Evolutionary conservation across 805 yeast genomes (phyloP).

Genomic region (Wickerhamiella australiensis): DNA sequence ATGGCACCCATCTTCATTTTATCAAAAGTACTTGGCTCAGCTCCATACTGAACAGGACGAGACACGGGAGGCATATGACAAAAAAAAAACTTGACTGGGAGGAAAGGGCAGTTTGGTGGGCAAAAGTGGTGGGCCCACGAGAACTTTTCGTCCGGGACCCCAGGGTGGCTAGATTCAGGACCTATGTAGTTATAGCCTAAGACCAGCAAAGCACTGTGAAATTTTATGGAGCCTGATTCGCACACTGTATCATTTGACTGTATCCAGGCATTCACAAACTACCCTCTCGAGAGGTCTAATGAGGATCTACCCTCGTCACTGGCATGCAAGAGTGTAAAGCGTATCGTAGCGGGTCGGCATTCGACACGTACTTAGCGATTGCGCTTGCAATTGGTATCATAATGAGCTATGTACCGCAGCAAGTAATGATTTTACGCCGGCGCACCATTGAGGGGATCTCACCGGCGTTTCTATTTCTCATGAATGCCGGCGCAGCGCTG

Average conservation of each 20-base stretch:
- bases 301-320: neutral
- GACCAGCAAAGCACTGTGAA: too few relatives aligned
- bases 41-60: conserved; percentile 22
- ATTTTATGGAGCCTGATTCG: too few relatives aligned
- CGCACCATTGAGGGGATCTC: conserved; percentile 67
- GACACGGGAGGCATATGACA: conserved; percentile 24
- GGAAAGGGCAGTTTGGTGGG: too few relatives aligned
- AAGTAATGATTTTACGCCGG: conserved; percentile 43
- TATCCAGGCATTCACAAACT: too few relatives aligned
- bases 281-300: too few relatives aligned
- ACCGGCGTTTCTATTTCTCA: conserved; percentile 52
- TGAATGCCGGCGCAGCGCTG: conserved; percentile 57
- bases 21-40: conserved; percentile 71
- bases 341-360: conserved; percentile 14
- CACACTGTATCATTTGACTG: too few relatives aligned
- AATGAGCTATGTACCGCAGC: conserved; percentile 66
- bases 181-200: too few relatives aligned
- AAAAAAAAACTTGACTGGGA: neutral
- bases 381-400: conserved; percentile 55
- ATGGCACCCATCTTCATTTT: conserved; percentile 97
- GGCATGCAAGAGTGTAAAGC: neutral
- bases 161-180: too few relatives aligned
- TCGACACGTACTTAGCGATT: conserved; percentile 40
- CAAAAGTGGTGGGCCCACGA: too few relatives aligned
- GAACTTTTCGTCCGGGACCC: too few relatives aligned